Base-by-base conservation (phyloP, 352 stramenopile species). In the Phytophthora constricta region DNA sequence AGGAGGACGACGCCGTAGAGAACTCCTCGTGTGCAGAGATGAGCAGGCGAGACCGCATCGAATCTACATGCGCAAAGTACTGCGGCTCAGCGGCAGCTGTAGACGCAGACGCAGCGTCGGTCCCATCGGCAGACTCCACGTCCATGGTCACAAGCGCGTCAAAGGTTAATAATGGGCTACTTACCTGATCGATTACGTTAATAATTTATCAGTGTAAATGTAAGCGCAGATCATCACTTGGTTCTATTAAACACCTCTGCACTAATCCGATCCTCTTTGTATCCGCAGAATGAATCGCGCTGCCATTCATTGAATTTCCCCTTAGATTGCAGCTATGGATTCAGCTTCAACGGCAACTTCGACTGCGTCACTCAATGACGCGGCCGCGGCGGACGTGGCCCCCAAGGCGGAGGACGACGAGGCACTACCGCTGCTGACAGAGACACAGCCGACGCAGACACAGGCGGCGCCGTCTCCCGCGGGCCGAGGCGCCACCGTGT, bases 21-120 rank as follows among this genome's bases (percentile, higher is more conserved):
- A 82, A 82, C 31, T 82, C 74, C 17, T 65, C 58, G n/a, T 27
- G 65, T 14, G 67, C 62, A 14, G 42, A 59, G 48, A 82, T 75
- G 9, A 72, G 52, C 1, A 73, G 41, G 3, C 51, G 48, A 16
- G 71, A 53, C 47, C 49, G 62, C 62, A 76, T 70, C 4, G n/a
- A 23, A 10, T 47, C 41, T 17, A 47, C 14, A 17, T 47, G 41
- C 41, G 41, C 9, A 17, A 23, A 47, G 41, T 20, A 23, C 41
- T 47, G 41, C 10, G 17, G 41, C 34, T 42, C 34, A 47, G n/a
- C 10, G 10, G 37, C 37, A 45, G 37, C 11, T 5, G 37, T 20
- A 47, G 41, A n/a, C n/a, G n/a, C n/a, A n/a, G n/a, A n/a, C n/a
- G n/a, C n/a, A n/a, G n/a, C n/a, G n/a, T n/a, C n/a, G n/a, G n/a